Conservation (phyloP, 202 grass and related monocot genomes). For the Alloteropsis angusta region DNA sequence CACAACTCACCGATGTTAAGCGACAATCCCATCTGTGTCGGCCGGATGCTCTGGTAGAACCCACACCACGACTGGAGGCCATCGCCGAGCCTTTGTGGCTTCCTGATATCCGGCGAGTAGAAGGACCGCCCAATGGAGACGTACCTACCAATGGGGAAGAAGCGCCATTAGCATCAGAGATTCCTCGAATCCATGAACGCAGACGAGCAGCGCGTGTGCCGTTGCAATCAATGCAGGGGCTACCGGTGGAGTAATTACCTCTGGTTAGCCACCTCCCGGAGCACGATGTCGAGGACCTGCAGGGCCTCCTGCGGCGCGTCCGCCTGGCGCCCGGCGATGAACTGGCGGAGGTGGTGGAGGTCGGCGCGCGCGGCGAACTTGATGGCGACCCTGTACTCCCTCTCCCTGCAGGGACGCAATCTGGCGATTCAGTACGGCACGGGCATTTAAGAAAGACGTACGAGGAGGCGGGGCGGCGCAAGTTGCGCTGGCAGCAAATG, state of each 20-base stretch:
- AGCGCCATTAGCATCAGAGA: not conserved
- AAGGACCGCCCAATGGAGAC: conserved; percentile 88
- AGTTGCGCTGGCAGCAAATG: not conserved
- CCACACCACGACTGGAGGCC: conserved; percentile 99
- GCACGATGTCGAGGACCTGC: conserved; percentile 92
- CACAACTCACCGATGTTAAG: conserved; percentile 81
- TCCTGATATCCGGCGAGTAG: conserved; percentile 97
- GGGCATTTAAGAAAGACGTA: not conserved
- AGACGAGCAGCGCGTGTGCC: not conserved
- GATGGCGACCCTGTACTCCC: conserved; percentile 79
- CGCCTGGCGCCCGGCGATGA: conserved; percentile 74
- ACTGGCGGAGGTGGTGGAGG: conserved; percentile 85
- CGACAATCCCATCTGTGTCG: conserved; percentile 96
- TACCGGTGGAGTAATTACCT: conserved; percentile 31
- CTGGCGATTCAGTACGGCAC: not conserved
- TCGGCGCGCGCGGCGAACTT: conserved; percentile 92
- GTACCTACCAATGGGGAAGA: conserved; percentile 36
- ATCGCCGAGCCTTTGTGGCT: conserved; percentile 80
- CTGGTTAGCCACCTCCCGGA: conserved; percentile 83
- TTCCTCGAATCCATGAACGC: not conserved
- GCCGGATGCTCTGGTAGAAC: conserved; percentile 98
- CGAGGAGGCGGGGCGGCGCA: not conserved
- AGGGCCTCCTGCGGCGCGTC: conserved; percentile 85
- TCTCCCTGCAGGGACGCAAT: conserved; percentile 48
- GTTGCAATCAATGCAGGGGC: conserved; percentile 17